A percentile compares a stretch with the other conserved stretches of the same genome.
Evolutionary conservation across 2,329 filamentous ascomycete genomes (phyloP).

Genomic region (Talaromyces amestolkiae): DNA sequence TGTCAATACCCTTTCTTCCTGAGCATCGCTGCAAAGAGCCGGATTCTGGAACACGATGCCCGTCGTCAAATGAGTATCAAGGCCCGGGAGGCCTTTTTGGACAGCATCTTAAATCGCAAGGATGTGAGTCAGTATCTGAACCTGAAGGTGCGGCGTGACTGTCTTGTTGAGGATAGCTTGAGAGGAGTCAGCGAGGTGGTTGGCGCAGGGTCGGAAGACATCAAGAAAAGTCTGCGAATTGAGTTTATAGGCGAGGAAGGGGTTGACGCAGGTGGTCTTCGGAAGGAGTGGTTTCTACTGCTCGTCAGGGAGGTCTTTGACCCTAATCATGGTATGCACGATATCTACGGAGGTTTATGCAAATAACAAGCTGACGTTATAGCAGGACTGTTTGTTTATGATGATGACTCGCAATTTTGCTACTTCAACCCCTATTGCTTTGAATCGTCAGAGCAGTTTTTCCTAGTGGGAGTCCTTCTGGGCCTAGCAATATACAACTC

Average conservation of each 20-base stretch:
- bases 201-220: constrained; percentile 74
- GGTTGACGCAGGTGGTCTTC: constrained; percentile 81
- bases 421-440: constrained; percentile 92
- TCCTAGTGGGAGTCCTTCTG: constrained; percentile 81
- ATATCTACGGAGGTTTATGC: background rate
- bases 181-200: constrained; percentile 81
- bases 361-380: background rate
- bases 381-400: constrained; percentile 83
- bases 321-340: constrained; percentile 71
- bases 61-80: constrained; percentile 85
- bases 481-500: constrained; percentile 93
- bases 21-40: constrained; percentile 89
- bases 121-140: constrained; percentile 74
- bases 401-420: constrained; percentile 84
- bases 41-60: constrained; percentile 84
- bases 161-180: constrained; percentile 83
- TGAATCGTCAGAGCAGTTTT: constrained; percentile 88
- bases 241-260: constrained; percentile 87
- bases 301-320: constrained; percentile 88
- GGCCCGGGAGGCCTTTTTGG: constrained; percentile 85
- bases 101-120: constrained; percentile 75
- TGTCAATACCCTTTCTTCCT: constrained; percentile 91
- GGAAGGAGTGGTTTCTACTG: constrained; percentile 93
- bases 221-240: constrained; percentile 86
- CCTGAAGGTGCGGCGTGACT: constrained; percentile 76